Conservation (phyloP, 2,329 filamentous ascomycete species). For the Nemania abortiva region DNA sequence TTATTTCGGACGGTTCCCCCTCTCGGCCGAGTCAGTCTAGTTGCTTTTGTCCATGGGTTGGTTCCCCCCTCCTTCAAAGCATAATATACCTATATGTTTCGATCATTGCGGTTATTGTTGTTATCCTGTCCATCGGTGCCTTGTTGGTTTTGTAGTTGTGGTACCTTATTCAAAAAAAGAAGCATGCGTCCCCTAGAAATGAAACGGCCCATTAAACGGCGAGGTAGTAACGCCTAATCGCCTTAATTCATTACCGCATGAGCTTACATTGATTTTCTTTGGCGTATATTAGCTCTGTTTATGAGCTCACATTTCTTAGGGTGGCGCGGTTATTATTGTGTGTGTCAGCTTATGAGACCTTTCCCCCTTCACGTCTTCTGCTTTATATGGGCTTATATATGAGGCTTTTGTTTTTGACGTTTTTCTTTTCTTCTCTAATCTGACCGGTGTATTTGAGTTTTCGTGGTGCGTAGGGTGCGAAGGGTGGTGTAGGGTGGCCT, state of each 20-base stretch:
- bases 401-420: no score
- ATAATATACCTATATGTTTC: neutral
- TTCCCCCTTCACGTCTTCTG: neutral
- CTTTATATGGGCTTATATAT: neutral
- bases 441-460: neutral
- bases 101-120: neutral
- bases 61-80: neutral
- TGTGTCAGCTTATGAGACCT: neutral
- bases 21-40: neutral
- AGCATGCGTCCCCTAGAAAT: neutral
- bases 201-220: neutral
- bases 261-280: neutral
- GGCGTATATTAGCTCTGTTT: neutral
- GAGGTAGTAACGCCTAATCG: conserved; percentile 1
- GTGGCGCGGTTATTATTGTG: neutral
- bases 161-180: neutral
- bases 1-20: conserved; percentile 1
- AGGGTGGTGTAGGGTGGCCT: neutral
- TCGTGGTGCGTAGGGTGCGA: neutral
- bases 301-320: neutral
- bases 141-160: neutral
- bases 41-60: neutral
- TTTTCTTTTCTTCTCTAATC: neutral
- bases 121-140: neutral
- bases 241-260: neutral